Evolutionary conservation across 768 basidiomycete species (phyloP), one percentile per base, ranked within the genome.

Genomic region (Lactarius tabidus): DNA sequence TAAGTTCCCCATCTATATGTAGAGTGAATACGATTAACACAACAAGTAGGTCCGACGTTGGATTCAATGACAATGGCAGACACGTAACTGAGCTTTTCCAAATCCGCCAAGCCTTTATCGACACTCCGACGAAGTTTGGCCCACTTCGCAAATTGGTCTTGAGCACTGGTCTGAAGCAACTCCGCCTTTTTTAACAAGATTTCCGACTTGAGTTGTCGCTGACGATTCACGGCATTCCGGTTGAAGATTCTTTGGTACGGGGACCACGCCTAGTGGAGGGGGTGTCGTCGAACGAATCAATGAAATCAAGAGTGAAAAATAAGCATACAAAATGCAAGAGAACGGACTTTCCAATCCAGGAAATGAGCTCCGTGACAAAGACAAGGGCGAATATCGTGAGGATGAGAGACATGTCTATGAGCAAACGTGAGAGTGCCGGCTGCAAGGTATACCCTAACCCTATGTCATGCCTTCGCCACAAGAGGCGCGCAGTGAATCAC

Each of bases 81-180:
- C 31, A 82, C 89, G 74, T 45, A 76, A 98, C 95, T 98, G 67
- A 94, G 81, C 75, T 88, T 90, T 79, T 98, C 95, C 4, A 98
- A 81, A 62, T 99, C 95, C 45, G 86, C 84, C 20, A 97, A 76
- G 23, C 90, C 92, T 76, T 96, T 98, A 79, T 98, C 96, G 53
- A 98, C 85, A 70, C 84, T 92, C 69, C 97, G 78, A 71, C 91
- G 79, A 73, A 98, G 78, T 78, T 94, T 95, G 55, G 96, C 96
- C 96, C 97, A 98, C 78, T 94, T 98, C 23, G 95, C 93, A 74
- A 99, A 99, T 72, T 98, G 92, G 73, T 98, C 95, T 74, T 98
- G 97, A 20, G 94, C 91, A 71, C 91, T 94, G 38, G 95, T 98
- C 73, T 87, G 86, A 67, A 89, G 75, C 3, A 98, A 85, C 73